phyloP scores from a whole-genome alignment of 1,139 yeast genomes.

The Yamadazyma buinensis region DNA sequence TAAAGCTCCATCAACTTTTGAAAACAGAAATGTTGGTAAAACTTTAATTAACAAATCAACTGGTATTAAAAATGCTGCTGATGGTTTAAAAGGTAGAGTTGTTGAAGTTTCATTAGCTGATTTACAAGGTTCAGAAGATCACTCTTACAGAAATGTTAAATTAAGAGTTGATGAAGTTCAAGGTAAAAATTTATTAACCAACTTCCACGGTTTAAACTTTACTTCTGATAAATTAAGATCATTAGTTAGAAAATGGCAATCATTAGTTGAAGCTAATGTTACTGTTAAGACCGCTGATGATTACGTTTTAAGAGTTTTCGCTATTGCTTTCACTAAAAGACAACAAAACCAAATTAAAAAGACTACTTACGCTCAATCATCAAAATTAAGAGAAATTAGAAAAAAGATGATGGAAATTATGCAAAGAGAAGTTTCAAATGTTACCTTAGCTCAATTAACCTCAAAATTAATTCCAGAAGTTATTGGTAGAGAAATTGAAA shows the following conservation, averaged over 20 bases:
- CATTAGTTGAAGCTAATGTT: constrained; percentile 50
- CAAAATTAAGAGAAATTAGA: constrained; percentile 50
- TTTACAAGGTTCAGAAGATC: constrained; percentile 52
- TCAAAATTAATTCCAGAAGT: constrained; percentile 52
- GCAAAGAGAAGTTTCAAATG: constrained; percentile 52
- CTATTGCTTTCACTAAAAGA: constrained; percentile 53
- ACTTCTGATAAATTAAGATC: constrained; percentile 51
- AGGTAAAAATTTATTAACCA: constrained; percentile 52
- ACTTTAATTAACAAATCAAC: constrained; percentile 50
- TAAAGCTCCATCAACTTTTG: constrained; percentile 51
- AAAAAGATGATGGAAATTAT: constrained; percentile 49
- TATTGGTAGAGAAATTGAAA: constrained; percentile 52
- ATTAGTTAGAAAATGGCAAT: constrained; percentile 53
- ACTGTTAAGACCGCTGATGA: constrained; percentile 51
- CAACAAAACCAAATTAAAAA: constrained; percentile 50
- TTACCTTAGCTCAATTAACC: constrained; percentile 48
- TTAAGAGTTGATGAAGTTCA: constrained; percentile 54
- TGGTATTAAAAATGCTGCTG: constrained; percentile 51
- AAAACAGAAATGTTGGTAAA: constrained; percentile 50
- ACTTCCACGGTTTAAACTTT: constrained; percentile 52
- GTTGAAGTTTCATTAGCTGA: constrained; percentile 49
- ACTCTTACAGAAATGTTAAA: constrained; percentile 49
- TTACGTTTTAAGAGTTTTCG: constrained; percentile 47
- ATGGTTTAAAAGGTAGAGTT: constrained; percentile 51
- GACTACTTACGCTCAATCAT: constrained; percentile 50